These are phyloP conservation scores for Hyphopichia fennica DNA, from an alignment of 1,139 yeast species.

Conservation along the genomic window DNA sequence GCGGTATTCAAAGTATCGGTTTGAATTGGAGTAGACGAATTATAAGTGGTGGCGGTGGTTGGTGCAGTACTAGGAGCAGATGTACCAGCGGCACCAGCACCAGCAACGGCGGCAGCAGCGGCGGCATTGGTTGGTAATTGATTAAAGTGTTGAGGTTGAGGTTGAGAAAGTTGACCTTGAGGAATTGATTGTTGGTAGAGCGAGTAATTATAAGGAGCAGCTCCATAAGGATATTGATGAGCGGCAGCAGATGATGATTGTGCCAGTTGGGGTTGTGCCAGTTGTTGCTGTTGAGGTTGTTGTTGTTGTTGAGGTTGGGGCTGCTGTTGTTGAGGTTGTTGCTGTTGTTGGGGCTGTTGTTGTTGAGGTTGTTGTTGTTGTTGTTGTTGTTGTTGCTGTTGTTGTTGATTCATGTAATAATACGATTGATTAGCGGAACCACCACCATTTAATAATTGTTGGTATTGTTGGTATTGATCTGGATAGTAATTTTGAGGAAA, in stretches of 20 bases:
- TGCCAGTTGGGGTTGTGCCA: neutral
- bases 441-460: slow-evolving; percentile 3
- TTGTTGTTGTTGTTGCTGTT: neutral
- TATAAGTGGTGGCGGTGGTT: neutral
- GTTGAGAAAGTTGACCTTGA: slow-evolving; percentile 13
- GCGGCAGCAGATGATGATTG: neutral
- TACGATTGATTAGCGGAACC: neutral
- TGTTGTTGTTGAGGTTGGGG: neutral
- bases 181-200: slow-evolving; percentile 14
- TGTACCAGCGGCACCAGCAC: slow-evolving; percentile 8
- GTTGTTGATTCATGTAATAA: slow-evolving; percentile 3
- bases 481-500: slow-evolving; percentile 9
- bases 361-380: slow-evolving; percentile 2
- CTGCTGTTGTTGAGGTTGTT: neutral
- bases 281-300: slow-evolving; percentile 1
- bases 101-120: slow-evolving; percentile 7
- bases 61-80: slow-evolving; percentile 5
- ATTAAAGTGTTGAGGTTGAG: slow-evolving; percentile 16
- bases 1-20: slow-evolving; percentile 20
- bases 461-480: slow-evolving; percentile 4
- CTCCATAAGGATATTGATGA: slow-evolving; percentile 3
- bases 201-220: slow-evolving; percentile 8
- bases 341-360: neutral
- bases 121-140: slow-evolving; percentile 4
- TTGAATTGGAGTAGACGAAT: slow-evolving; percentile 16